Conservation (phyloP, 2,329 filamentous ascomycete species). For the Monilinia vaccinii-corymbosi region DNA sequence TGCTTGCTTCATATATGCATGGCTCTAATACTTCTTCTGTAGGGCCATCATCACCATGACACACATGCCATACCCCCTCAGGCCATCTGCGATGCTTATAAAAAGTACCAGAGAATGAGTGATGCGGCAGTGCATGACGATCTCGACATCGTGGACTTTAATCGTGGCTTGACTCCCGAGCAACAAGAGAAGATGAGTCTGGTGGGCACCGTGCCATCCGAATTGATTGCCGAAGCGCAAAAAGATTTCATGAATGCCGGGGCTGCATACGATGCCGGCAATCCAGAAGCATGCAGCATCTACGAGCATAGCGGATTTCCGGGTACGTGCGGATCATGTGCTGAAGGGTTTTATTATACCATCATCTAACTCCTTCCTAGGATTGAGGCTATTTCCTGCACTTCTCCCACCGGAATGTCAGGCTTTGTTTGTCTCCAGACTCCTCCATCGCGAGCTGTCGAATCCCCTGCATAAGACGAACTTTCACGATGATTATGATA, state of each 20-base stretch:
- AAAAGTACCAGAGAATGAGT: slow-evolving; percentile 27
- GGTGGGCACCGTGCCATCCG: slow-evolving; percentile 18
- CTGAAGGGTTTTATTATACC: neutral
- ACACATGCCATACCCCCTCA: slow-evolving; percentile 29
- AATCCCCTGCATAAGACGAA: slow-evolving; percentile 75
- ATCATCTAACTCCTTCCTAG: slow-evolving; percentile 12
- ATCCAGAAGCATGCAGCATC: slow-evolving; percentile 20
- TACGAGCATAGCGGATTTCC: slow-evolving; percentile 28
- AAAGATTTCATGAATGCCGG: slow-evolving; percentile 13
- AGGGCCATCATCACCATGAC: slow-evolving; percentile 23
- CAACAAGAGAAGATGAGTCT: slow-evolving; percentile 22
- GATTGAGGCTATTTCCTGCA: slow-evolving; percentile 62
- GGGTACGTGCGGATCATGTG: slow-evolving; percentile 14
- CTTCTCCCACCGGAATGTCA: slow-evolving; percentile 68
- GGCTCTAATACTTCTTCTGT: neutral
- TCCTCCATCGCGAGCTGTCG: slow-evolving; percentile 71
- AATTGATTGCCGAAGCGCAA: slow-evolving; percentile 20
- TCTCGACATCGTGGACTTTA: slow-evolving; percentile 26
- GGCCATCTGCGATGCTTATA: slow-evolving; percentile 28
- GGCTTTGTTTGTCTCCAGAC: slow-evolving; percentile 55
- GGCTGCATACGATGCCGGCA: neutral
- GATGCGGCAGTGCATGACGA: slow-evolving; percentile 21
- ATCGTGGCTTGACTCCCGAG: slow-evolving; percentile 22
- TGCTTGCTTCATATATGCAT: neutral
- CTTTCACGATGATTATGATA: slow-evolving; percentile 67